Evolutionary conservation across 2,329 filamentous ascomycete species (phyloP), one percentile per base, ranked within the genome.

Genomic region (Xylariales sp.): DNA sequence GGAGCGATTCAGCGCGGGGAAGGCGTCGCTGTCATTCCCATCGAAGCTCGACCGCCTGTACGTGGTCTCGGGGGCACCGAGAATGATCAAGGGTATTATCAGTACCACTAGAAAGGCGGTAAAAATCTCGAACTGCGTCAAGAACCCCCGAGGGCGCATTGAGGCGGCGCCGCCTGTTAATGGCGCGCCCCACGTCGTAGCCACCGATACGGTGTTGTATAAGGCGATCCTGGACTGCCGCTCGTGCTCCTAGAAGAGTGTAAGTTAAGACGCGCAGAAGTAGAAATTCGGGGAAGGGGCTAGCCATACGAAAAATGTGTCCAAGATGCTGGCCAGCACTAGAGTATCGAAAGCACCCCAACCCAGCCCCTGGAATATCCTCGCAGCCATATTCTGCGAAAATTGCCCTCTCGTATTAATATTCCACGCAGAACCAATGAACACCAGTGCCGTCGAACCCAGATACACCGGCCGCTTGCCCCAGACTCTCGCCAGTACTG

Each of bases 261-360:
- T 68, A 5, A 14, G 73, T 81, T 43, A 78, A 75, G 53, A 62
- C 41, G 23, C 46, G 59, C 16, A 10, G 3, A 2, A 9, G 76
- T 84, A 76, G 28, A 43, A 32, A 12, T 57, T 32, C 36, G 60
- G 48, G 48, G 43, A 50, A 50, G 12, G 46, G 30, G 41, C 16
- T 18, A 23, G 23, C 23, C 67, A 18, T 75, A 88, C 86, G 73
- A 86, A 89, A 74, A 83, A 89, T 1, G 84, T 85, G 70, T 89
- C 87, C 54, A 86, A 82, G 56, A 89, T 84, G 1, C 84, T 85
- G 1, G 81, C 82, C 39, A 84, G 76, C 36, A 87, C 79, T 46
- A 89, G 76, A 5, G 82, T 83, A 70, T 89, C 87, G 67, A 89
- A 87, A 10, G 84, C 83, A 5, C 87, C 87, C 84, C 87, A 88